phyloP scores from a whole-genome alignment of 2,329 filamentous ascomycete species.

The Botrytis aclada region DNA sequence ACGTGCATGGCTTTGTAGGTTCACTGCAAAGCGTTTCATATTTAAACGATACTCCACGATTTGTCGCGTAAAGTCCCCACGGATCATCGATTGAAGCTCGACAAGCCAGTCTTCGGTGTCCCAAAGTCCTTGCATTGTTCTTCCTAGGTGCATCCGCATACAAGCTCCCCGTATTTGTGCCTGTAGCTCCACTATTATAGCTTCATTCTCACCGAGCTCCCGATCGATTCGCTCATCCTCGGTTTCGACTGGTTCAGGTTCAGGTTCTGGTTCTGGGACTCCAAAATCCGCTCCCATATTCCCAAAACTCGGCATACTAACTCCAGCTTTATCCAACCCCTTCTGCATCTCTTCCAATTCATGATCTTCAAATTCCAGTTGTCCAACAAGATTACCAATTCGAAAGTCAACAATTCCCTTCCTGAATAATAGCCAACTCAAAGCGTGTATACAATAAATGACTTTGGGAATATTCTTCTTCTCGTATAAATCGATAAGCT shows the following conservation, averaged over 20 bases:
- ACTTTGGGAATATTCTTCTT: conserved; percentile 99
- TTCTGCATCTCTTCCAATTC: conserved; percentile 97
- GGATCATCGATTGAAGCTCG: conserved; percentile 80
- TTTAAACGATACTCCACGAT: conserved; percentile 76
- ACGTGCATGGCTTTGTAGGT: conserved; percentile 74
- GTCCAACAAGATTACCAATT: conserved; percentile 93
- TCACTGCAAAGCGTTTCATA: conserved; percentile 77
- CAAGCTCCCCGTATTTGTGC: conserved; percentile 81
- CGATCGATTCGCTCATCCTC: conserved; percentile 86
- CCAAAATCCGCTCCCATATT: conserved; percentile 97
- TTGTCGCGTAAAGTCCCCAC: conserved; percentile 84
- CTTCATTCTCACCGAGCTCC: conserved; percentile 75
- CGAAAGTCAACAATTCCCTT: conserved; percentile 94
- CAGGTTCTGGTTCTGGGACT: conserved; percentile 68
- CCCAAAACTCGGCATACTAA: conserved; percentile 96
- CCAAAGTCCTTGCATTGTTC: conserved; percentile 87
- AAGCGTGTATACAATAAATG: conserved; percentile 95
- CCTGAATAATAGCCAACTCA: conserved; percentile 95
- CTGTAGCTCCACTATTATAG: conserved; percentile 73
- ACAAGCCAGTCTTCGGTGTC: conserved; percentile 74
- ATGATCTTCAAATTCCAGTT: conserved; percentile 95
- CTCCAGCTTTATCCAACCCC: conserved; percentile 89
- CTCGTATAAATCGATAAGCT: conserved; percentile 95
- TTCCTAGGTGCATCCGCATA: conserved; percentile 70
- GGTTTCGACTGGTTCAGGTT: conserved; percentile 73